phyloP scores from a whole-genome alignment of 2,329 filamentous ascomycete species.

The Polychaeton citri region DNA sequence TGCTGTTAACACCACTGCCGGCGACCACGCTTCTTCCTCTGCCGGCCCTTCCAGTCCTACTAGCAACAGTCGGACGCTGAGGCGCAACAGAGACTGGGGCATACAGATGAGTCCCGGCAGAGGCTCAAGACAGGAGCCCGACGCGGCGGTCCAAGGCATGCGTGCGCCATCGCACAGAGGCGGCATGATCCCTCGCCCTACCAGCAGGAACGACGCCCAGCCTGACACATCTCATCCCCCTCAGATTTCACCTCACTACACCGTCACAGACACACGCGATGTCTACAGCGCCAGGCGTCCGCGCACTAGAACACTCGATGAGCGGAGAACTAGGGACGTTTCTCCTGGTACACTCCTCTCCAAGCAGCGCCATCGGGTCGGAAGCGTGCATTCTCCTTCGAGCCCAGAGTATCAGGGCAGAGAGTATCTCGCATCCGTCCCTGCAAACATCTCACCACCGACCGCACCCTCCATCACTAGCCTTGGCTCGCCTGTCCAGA shows the following conservation, averaged over 20 bases:
- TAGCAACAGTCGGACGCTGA: constrained; percentile 1
- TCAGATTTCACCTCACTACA: constrained; percentile 4
- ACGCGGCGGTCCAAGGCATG: constrained; percentile 2
- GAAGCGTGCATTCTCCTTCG: constrained; percentile 54
- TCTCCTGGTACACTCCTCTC: constrained; percentile 28
- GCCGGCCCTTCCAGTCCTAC: background rate
- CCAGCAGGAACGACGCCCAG: constrained; percentile 13
- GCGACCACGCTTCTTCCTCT: background rate
- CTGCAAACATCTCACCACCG: constrained; percentile 13
- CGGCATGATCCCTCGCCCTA: constrained; percentile 9
- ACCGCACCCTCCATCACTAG: constrained; percentile 18
- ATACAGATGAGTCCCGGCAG: background rate
- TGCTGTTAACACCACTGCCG: background rate
- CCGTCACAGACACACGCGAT: background rate
- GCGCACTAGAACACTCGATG: constrained; percentile 39
- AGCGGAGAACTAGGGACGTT: constrained; percentile 25
- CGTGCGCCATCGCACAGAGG: background rate
- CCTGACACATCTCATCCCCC: constrained; percentile 9
- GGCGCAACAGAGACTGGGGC: constrained; percentile 7
- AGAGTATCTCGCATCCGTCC: constrained; percentile 20
- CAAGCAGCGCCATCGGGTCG: constrained; percentile 50
- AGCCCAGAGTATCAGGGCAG: constrained; percentile 37
- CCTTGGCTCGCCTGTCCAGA: constrained; percentile 14
- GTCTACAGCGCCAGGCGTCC: constrained; percentile 19
- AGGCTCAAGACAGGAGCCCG: background rate